Percentiles rank a stretch among this genome's conserved stretches.
These are phyloP conservation scores for Trametes elegans DNA, from an alignment of 768 basidiomycete species.

Conservation along the genomic window DNA sequence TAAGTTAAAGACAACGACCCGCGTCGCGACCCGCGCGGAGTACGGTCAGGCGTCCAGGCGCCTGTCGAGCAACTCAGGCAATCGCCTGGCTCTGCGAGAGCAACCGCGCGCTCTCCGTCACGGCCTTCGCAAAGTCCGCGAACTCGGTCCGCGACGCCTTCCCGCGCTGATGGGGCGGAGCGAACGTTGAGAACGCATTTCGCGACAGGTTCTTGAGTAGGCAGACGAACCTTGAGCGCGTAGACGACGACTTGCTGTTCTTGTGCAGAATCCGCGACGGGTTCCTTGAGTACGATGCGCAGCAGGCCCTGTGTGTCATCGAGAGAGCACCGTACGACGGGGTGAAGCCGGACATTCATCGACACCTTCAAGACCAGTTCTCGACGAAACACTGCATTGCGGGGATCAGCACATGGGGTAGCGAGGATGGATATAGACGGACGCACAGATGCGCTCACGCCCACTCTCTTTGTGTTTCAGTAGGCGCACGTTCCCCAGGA, in stretches of 20 bases:
- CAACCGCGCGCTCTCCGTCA: conserved; percentile 9
- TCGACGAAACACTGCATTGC: conserved; percentile 57
- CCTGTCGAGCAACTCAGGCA: background rate
- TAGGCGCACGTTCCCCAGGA: conserved; percentile 60
- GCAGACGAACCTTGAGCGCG: conserved; percentile 52
- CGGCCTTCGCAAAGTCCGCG: conserved; percentile 24
- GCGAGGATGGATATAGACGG: background rate
- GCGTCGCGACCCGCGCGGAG: background rate
- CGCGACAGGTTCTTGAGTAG: background rate
- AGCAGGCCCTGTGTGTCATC: conserved; percentile 54
- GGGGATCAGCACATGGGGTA: conserved; percentile 4
- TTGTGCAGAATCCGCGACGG: conserved; percentile 30
- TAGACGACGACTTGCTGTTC: conserved; percentile 53
- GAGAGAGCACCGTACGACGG: conserved; percentile 56
- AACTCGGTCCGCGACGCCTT: conserved; percentile 27
- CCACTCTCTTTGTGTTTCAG: conserved; percentile 43
- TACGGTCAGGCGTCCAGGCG: background rate
- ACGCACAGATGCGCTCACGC: conserved; percentile 50
- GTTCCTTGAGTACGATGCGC: conserved; percentile 55
- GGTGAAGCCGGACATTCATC: conserved; percentile 58
- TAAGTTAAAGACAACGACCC: background rate
- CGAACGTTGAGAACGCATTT: conserved; percentile 9
- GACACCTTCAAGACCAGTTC: conserved; percentile 70
- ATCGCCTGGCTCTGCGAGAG: background rate
- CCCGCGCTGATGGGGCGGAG: conserved; percentile 19